Evolutionary conservation across 441 rosid species (phyloP).

Genomic region (Euphorbia celastroides): DNA sequence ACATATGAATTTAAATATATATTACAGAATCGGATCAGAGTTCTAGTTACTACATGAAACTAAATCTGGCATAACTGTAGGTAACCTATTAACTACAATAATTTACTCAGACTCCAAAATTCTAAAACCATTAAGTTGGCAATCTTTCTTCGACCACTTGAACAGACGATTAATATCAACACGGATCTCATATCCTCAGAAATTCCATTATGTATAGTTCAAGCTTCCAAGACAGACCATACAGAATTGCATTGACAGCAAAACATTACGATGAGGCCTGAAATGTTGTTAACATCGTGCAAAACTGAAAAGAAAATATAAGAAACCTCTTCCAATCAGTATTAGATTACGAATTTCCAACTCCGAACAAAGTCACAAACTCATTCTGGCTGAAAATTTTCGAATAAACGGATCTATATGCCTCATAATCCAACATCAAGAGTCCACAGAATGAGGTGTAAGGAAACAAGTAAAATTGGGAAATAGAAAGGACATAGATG

Average conservation of each 20-base stretch:
- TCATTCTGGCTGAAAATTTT: background rate
- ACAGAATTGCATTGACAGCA: background rate
- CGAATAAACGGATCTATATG: background rate
- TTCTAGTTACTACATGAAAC: background rate
- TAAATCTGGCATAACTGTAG: background rate
- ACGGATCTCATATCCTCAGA: background rate
- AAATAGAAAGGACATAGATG: background rate
- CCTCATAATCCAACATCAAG: background rate
- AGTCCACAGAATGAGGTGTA: background rate
- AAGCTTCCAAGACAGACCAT: background rate
- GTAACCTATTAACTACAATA: background rate
- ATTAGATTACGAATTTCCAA: background rate
- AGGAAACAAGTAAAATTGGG: background rate
- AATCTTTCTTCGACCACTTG: background rate
- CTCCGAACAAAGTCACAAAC: background rate
- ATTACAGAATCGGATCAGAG: background rate
- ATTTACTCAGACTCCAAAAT: background rate
- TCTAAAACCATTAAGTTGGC: background rate
- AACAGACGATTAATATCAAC: background rate
- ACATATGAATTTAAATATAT: background rate
- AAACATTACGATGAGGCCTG: background rate
- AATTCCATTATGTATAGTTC: background rate
- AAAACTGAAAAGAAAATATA: background rate
- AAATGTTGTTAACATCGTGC: background rate
- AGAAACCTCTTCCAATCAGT: background rate